Evolutionary conservation across 495 filamentous ascomycete species (phyloP), one percentile per base, ranked within the genome.

Genomic region (Annulohypoxylon stygium): DNA sequence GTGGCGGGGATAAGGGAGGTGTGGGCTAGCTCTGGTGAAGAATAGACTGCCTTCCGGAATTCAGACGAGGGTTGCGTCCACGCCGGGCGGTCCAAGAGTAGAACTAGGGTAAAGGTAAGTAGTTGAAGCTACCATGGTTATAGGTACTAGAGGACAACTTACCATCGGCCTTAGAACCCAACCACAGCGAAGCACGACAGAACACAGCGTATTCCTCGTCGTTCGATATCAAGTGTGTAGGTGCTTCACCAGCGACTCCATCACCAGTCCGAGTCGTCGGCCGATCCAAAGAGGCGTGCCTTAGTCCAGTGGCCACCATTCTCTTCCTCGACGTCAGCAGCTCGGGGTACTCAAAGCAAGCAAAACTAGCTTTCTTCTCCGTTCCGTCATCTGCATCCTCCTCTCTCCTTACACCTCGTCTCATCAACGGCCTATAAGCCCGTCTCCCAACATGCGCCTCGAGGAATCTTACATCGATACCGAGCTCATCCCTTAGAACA

Each of bases 271-370:
- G 6, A 0, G 23, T n/a, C 16, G 39, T 47, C 57, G 3, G 30
- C 30, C 30, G 3, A 30, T 30, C 53, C 33, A 41, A 43, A 0
- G 34, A 45, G 12, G 0, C 12, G 7, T 25, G 55, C 8, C 18
- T 59, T 0, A 6, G 3, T 26, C 18, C 55, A 0, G 16, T 26
- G 1, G 25, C 4, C 2, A 16, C 50, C 0, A 25, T 7, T 2
- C 23, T 7, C 36, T 50, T 67, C 14, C 34, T 12, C 57, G 55
- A 41, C 23, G 47, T 39, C 6, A 79, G 30, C 16, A 81, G 18
- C 65, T 82, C 79, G 7, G 80, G 80, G 37, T 81, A 81, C 26
- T 79, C 78, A 51, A 72, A 79, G 54, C 72, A 71, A 34, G 67
- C 76, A 43, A 79, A 79, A 43, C 12, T 14, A 43, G 39, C 12